These are phyloP conservation scores for Eimeria sp. DNA, from an alignment of 169 alveolate genomes.

Conservation along the genomic window DNA sequence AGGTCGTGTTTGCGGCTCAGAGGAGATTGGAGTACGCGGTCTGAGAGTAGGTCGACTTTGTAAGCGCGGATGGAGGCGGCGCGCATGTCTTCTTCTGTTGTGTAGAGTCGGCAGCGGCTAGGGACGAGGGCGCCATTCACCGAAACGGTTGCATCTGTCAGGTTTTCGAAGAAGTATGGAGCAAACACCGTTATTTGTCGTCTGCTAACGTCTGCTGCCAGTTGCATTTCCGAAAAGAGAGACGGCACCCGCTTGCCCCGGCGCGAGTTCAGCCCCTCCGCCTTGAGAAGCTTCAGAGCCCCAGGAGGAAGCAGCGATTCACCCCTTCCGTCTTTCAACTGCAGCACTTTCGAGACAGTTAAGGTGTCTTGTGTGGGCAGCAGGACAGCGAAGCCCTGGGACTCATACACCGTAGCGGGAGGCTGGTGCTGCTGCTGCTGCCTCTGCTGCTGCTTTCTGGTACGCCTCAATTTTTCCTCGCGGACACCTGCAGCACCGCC, in stretches of 20 bases:
- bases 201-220: conserved; percentile 88
- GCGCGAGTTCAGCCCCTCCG: conserved; percentile 73
- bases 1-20: conserved; percentile 87
- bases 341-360: conserved; percentile 79
- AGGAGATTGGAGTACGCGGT: conserved; percentile 85
- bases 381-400: conserved; percentile 76
- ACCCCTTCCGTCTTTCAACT: conserved; percentile 84
- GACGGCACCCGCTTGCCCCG: conserved; percentile 4
- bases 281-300: conserved; percentile 81
- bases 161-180: conserved; percentile 88
- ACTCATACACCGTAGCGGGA: conserved; percentile 72
- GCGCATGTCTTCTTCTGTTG: conserved; percentile 88
- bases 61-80: conserved; percentile 83
- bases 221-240: conserved; percentile 84
- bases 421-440: conserved; percentile 18
- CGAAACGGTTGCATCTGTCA: conserved; percentile 86
- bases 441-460: not conserved
- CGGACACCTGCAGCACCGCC: not conserved
- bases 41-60: conserved; percentile 83
- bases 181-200: conserved; percentile 86
- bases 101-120: conserved; percentile 87
- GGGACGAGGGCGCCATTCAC: conserved; percentile 86
- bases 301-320: conserved; percentile 85
- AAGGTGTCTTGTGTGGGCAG: conserved; percentile 79
- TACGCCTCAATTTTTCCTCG: not conserved